Evolutionary conservation across 176 grass and related monocot species (phyloP).

Genomic region (Saccharum spontaneum): DNA sequence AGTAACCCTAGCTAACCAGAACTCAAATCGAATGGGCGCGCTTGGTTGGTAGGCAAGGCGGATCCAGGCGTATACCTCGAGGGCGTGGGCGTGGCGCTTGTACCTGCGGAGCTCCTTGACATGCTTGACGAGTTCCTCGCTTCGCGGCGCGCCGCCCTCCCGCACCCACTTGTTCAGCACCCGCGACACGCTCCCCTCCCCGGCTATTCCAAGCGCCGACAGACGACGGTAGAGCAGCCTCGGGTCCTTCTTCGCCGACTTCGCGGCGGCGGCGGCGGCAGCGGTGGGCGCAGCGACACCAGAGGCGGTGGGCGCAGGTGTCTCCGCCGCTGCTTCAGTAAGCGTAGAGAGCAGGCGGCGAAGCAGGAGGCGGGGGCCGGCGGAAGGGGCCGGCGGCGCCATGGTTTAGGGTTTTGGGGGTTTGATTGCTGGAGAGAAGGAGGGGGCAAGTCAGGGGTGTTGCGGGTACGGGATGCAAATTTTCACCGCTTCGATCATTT

Average conservation of each 20-base stretch:
- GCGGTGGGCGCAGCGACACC: neutral
- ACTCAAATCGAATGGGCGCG: neutral
- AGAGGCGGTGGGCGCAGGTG: neutral
- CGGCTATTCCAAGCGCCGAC: constrained; percentile 52
- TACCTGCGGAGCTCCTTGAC: constrained; percentile 75
- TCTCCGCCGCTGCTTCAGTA: constrained; percentile 1
- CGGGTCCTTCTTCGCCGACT: neutral
- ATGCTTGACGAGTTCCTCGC: constrained; percentile 42
- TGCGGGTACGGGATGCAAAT: neutral
- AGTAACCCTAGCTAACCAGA: neutral
- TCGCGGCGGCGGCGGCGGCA: neutral
- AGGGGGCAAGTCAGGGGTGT: neutral
- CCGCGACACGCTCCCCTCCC: constrained; percentile 50
- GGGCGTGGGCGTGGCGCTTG: constrained; percentile 57
- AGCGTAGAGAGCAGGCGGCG: constrained; percentile 29
- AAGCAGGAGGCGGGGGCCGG: constrained; percentile 35
- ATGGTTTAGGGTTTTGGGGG: constrained; percentile 40
- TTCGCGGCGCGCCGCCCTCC: constrained; percentile 35
- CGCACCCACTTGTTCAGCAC: constrained; percentile 66
- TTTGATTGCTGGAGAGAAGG: neutral
- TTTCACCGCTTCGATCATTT: neutral
- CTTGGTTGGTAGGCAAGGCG: neutral
- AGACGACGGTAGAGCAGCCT: constrained; percentile 51
- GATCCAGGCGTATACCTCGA: constrained; percentile 45
- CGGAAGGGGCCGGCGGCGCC: constrained; percentile 24